These are phyloP conservation scores for Phyllostachys edulis DNA, from an alignment of 176 grass and related monocot species.

Conservation along the genomic window DNA sequence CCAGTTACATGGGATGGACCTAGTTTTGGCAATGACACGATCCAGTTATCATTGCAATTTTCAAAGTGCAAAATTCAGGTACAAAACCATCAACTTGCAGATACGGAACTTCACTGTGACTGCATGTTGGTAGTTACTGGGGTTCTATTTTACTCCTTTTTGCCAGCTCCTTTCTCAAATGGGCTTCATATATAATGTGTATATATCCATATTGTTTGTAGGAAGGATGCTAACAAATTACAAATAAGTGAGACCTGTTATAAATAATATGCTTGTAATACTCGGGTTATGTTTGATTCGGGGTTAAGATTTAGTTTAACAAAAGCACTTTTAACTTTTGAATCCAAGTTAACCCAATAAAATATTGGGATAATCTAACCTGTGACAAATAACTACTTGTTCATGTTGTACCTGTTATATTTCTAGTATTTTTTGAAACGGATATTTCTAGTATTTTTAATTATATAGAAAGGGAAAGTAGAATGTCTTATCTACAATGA, in stretches of 20 bases:
- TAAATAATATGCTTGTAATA: neutral
- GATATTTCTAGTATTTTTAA: neutral
- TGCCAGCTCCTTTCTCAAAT: neutral
- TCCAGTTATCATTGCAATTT: neutral
- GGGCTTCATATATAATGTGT: neutral
- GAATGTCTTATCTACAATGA: neutral
- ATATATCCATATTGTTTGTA: neutral
- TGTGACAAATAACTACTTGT: neutral
- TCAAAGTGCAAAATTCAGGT: neutral
- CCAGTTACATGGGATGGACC: neutral
- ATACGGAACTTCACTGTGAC: neutral
- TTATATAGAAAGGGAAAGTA: neutral
- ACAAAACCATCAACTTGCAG: neutral
- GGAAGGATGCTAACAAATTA: neutral
- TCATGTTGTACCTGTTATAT: neutral
- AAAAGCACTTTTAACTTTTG: neutral
- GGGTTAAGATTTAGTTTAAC: neutral
- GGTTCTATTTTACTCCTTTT: neutral
- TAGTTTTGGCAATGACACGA: constrained; percentile 8
- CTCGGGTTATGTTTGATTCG: neutral
- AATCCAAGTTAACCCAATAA: neutral
- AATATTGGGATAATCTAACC: neutral
- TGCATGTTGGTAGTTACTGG: neutral
- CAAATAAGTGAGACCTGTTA: neutral
- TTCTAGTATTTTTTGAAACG: neutral